Evolutionary conservation across 495 filamentous ascomycete genomes (phyloP).

Genomic region (Bacidia rubella): DNA sequence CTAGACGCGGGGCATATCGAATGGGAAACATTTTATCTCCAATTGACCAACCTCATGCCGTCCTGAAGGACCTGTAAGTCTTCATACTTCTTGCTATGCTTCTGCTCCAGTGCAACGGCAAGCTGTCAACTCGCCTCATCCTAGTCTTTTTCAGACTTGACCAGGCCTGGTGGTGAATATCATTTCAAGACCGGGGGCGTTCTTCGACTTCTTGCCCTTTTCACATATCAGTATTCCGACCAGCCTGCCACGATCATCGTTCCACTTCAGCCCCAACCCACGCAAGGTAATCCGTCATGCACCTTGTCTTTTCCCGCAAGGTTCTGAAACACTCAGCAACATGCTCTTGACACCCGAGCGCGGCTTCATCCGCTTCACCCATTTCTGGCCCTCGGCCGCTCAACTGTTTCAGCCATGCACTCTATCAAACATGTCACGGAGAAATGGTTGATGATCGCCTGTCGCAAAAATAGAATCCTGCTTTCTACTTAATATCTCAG

Average conservation of each 20-base stretch:
- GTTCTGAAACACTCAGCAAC: neutral
- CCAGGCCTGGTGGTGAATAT: too few species aligned
- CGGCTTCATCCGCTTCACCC: neutral
- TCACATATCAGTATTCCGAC: neutral
- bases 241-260: neutral
- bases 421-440: neutral
- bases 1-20: neutral
- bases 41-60: neutral
- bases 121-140: too few species aligned
- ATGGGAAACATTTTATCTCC: neutral
- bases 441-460: neutral
- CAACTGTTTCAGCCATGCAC: neutral
- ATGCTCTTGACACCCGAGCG: neutral
- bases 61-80: neutral
- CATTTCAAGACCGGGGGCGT: too few species aligned
- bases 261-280: neutral
- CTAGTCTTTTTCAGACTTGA: too few species aligned
- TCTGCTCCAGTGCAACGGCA: neutral
- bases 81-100: neutral
- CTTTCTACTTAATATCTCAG: neutral
- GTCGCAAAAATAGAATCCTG: slow-evolving; percentile 1
- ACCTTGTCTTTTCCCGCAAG: neutral
- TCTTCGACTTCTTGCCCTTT: neutral
- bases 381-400: neutral
- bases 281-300: neutral